These are phyloP conservation scores for Annulohypoxylon moriforme DNA, from an alignment of 495 filamentous ascomycete genomes.

Conservation along the genomic window DNA sequence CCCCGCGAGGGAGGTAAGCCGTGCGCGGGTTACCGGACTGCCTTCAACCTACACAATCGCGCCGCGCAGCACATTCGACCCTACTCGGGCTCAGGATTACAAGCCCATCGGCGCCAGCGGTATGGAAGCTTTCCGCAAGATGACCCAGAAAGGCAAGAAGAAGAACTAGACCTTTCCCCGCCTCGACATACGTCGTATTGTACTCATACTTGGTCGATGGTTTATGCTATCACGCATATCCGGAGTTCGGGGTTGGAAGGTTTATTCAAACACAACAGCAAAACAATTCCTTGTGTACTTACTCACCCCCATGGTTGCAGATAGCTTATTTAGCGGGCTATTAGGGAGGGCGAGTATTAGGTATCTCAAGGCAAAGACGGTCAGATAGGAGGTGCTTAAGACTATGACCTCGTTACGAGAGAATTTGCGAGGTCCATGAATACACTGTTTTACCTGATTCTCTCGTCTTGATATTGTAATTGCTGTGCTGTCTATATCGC, in stretches of 20 bases:
- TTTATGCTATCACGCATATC: conserved; percentile 10
- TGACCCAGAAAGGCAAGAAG: conserved; percentile 77
- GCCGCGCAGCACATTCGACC: conserved; percentile 69
- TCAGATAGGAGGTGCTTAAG: background rate
- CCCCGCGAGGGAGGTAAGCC: conserved; percentile 73
- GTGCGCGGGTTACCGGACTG: conserved; percentile 75
- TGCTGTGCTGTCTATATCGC: background rate
- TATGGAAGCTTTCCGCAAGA: conserved; percentile 82
- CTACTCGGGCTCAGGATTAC: conserved; percentile 49
- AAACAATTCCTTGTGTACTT: background rate
- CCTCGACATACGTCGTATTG: background rate
- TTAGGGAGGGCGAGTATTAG: background rate
- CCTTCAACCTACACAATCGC: conserved; percentile 84
- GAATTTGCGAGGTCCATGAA: background rate
- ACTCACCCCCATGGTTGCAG: background rate
- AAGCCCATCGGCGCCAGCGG: conserved; percentile 78
- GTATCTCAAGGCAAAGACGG: background rate
- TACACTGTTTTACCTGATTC: background rate
- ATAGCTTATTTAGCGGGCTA: background rate
- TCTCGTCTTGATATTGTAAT: background rate
- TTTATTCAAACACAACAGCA: background rate
- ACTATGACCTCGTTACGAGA: background rate
- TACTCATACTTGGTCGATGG: background rate
- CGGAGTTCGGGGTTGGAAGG: conserved; percentile 8
- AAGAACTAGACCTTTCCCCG: conserved; percentile 45